A percentile compares a stretch with the other conserved stretches of the same genome.
phyloP scores from a whole-genome alignment of 2,329 filamentous ascomycete species.

The Pseudogymnoascus sp. region DNA sequence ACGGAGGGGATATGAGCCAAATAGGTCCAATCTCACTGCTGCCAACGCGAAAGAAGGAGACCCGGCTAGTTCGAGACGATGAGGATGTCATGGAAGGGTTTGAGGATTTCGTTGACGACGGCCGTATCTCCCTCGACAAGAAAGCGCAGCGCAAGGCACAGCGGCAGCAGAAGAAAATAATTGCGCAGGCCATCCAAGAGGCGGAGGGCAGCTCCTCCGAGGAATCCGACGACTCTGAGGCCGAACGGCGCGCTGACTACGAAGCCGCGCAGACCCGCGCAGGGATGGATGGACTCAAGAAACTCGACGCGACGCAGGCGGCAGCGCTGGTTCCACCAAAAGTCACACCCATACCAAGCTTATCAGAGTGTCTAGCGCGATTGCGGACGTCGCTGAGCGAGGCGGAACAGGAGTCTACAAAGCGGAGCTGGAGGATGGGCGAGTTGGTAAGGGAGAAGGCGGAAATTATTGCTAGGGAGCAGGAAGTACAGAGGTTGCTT shows the following conservation, averaged over 20 bases:
- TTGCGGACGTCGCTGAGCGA: constrained; percentile 52
- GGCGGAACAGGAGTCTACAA: constrained; percentile 54
- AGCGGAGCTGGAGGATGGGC: constrained; percentile 54
- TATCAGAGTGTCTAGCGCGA: constrained; percentile 57
- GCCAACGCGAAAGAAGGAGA: constrained; percentile 54
- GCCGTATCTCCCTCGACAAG: constrained; percentile 65
- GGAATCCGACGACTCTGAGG: constrained; percentile 59
- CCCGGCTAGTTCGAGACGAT: constrained; percentile 72
- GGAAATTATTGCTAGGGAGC: constrained; percentile 60
- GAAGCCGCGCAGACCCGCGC: constrained; percentile 78
- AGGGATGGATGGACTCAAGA: constrained; percentile 66
- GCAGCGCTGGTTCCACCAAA: constrained; percentile 55
- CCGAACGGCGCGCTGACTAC: constrained; percentile 69
- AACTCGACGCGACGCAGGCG: constrained; percentile 35
- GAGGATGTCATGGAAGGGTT: constrained; percentile 92
- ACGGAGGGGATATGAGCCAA: constrained; percentile 38
- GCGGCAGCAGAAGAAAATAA: constrained; percentile 60
- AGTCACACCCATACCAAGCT: constrained; percentile 67
- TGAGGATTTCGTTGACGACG: constrained; percentile 83
- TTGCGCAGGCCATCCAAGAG: constrained; percentile 72
- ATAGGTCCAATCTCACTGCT: constrained; percentile 30
- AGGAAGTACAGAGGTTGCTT: constrained; percentile 70
- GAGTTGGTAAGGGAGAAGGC: constrained; percentile 59
- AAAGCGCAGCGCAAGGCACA: constrained; percentile 68
- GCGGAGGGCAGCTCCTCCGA: constrained; percentile 61